Base-by-base conservation (phyloP, 2,329 filamentous ascomycete species). In the Alternaria longipes region DNA sequence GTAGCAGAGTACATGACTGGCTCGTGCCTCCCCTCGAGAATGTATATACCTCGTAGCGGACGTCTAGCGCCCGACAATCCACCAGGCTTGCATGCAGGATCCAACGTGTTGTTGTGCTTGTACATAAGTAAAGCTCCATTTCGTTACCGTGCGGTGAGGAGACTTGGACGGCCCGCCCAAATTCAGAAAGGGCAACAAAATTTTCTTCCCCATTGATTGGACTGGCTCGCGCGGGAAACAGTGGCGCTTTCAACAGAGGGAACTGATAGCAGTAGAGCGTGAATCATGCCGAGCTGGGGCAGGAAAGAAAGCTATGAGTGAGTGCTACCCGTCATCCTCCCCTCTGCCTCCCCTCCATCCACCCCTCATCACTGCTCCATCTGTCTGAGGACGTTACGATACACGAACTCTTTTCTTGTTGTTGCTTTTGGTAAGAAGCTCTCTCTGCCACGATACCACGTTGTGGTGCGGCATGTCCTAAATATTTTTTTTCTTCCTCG, bases 221-320 rank as follows among this genome's bases (percentile, higher is more conserved):
- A 58, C 46, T 58, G 59, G 46, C 47, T 42, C 34, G 38, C 26
- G 46, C 54, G 41, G 58, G 49, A 45, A 47, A 47, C 30, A 57
- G 59, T 58, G 54, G 59, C 59, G 59, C 54, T 58, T 59, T 55
- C 46, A 50, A 50, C 46, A 52, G 50, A 51, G 51, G 30, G 46
- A 51, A 58, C 55, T 64, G 68, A 71, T 70, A 70, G 66, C 59
- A 68, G 59, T 40, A 53, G 56, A 51, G 56, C 56, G 62, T 65
- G 68, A 67, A 72, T 66, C 67, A 79, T 79, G 77, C 75, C 76
- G 67, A 78, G 75, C 71, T 77, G 77, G 76, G 74, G 74, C 62
- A 74, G 74, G 66, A 76, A 75, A 59, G 71, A 73, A 66, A 79
- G 76, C 76, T 78, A 78, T 69, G 76, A 79, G 77, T 79, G 70